These are phyloP conservation scores for Falciphora oryzae DNA, from an alignment of 2,329 filamentous ascomycete genomes.

Conservation along the genomic window DNA sequence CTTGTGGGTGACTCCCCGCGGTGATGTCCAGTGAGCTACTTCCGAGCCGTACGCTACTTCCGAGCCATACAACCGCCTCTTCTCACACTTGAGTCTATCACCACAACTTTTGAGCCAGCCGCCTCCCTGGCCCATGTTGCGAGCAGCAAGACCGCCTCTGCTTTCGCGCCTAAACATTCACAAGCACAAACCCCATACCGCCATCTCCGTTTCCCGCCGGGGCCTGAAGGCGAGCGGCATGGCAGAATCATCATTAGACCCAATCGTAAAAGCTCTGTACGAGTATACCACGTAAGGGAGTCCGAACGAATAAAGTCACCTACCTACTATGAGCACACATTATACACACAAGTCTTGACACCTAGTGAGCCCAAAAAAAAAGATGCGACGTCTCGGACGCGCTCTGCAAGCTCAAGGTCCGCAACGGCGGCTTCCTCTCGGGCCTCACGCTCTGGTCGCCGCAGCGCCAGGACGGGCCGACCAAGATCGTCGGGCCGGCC, in stretches of 20 bases:
- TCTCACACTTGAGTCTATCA: too few relatives aligned
- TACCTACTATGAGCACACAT: too few relatives aligned
- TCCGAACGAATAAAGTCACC: not conserved
- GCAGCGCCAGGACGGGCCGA: constrained; percentile 39
- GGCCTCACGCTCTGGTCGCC: constrained; percentile 51
- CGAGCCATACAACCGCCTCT: too few relatives aligned
- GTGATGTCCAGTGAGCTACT: too few relatives aligned
- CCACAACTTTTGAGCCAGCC: too few relatives aligned
- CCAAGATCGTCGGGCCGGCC: constrained; percentile 49
- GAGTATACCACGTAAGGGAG: constrained; percentile 27
- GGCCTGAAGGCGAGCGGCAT: not conserved
- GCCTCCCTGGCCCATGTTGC: not conserved
- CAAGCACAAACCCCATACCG: too few relatives aligned
- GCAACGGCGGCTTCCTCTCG: constrained; percentile 47
- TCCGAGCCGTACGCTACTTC: too few relatives aligned
- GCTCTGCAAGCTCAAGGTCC: constrained; percentile 41
- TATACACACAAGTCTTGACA: too few relatives aligned
- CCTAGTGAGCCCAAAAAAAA: not conserved
- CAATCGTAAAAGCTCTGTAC: constrained; percentile 25
- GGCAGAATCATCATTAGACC: constrained; percentile 12
- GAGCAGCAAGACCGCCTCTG: not conserved
- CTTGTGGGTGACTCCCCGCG: too few relatives aligned
- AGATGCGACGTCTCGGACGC: constrained; percentile 48
- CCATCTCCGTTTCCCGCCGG: too few relatives aligned
- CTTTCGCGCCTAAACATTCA: not conserved